phyloP scores from a whole-genome alignment of 2,329 filamentous ascomycete genomes.

The Penicillium sp. region DNA sequence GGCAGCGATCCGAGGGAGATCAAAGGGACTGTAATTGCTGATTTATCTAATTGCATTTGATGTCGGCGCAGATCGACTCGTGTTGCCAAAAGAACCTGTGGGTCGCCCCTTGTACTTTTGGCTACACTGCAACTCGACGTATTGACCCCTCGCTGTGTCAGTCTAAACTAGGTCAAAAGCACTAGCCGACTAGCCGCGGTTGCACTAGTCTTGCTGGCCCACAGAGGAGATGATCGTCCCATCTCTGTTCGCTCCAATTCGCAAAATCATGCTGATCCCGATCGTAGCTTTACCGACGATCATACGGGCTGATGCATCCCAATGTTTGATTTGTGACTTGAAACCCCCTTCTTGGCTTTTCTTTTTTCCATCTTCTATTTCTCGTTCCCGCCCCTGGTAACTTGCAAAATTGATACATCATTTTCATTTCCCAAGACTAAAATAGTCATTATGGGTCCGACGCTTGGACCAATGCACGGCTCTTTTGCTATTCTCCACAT shows the following conservation, averaged over 20 bases:
- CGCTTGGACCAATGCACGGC: neutral
- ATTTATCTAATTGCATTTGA: neutral
- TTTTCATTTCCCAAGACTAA: neutral
- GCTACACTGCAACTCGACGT: neutral
- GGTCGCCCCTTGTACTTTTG: neutral
- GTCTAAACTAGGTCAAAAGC: neutral
- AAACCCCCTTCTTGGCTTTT: neutral
- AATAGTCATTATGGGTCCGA: neutral
- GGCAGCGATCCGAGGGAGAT: neutral
- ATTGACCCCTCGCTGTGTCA: neutral
- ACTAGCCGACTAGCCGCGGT: too few relatives aligned
- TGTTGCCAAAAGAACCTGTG: slow-evolving; percentile 8
- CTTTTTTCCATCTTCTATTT: neutral
- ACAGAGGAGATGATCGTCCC: neutral
- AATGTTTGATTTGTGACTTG: slow-evolving; percentile 12
- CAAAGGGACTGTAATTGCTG: neutral
- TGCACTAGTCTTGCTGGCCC: neutral
- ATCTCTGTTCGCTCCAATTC: too few relatives aligned
- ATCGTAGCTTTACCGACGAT: neutral
- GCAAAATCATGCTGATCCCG: too few relatives aligned
- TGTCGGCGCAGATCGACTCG: slow-evolving; percentile 11
- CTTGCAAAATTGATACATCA: slow-evolving; percentile 4
- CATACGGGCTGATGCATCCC: slow-evolving; percentile 12
- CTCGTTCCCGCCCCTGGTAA: neutral
- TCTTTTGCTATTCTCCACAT: slow-evolving; percentile 3